Evolutionary conservation across 2,329 filamentous ascomycete species (phyloP), one percentile per base, ranked within the genome.

Genomic region (Sporothrix brasiliensis): DNA sequence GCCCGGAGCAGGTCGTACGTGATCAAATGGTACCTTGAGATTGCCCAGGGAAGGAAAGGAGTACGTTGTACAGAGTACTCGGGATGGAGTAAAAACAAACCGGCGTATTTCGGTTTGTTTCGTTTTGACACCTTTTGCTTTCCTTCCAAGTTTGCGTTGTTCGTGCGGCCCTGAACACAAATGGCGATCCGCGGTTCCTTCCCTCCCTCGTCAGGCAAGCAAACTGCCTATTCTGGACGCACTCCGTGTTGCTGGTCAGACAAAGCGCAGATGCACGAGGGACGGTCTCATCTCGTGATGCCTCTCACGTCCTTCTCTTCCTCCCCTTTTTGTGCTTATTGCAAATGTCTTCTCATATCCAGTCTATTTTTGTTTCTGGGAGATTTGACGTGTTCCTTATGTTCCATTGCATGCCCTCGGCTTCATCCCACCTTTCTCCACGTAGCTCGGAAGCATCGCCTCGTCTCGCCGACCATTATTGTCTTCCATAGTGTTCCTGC

Each of bases 311-410:
- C 44, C 11, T 34, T 21, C 21, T 49, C 9, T 6, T 34, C 60
- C 19, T 39, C 30, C 16, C 34, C 21, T 47, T 65, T 19, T 30
- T n/a, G 10, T 50, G 44, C 63, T 53, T 52, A 53, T 19, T 47
- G 63, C 16, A 21, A 21, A 21, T 7, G 27, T 49, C 41, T 3
- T 50, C 24, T 65, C 16, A 34, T 14, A 34, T 44, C n/a, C 16
- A 39, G 63, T 53, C 30, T 67, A 53, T 67, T 66, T 66, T 52
- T 66, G n/a, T 67, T 67, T 39, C 47, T 67, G 65, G 65, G 65
- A 67, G 34, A 67, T 54, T 67, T 41, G 58, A 39, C 39, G 19
- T 19, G 39, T 47, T 27, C 39, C 39, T 47, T 19, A 44, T 10
- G 39, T 47, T 47, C 39, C 39, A 24, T 63, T 19, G 2, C 24